Base-by-base conservation (phyloP, 768 basidiomycete species). In the Megacollybia marginata region DNA sequence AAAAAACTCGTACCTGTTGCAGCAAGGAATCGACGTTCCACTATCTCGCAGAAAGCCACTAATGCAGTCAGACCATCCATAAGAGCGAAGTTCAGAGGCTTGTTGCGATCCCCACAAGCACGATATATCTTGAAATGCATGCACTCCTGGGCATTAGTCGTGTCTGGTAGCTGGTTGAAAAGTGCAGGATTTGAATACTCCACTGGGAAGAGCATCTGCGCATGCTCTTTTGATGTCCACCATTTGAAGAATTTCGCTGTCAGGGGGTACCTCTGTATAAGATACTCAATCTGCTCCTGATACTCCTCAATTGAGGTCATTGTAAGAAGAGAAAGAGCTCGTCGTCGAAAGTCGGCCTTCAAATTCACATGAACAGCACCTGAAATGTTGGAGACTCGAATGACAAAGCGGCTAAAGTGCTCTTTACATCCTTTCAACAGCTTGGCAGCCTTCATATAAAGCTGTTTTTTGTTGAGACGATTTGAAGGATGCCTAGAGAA, bases 131-230 rank as follows among this genome's bases (percentile, higher is more conserved):
- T 67, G 56, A 56, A 65, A 48, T 71, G 62, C 59, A 69, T 63
- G 0, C 65, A 49, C 48, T 71, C 69, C 42, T 67, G 64, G 1
- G 68, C 62, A 56, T 71, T 71, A 5, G 62, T 69, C 1, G 61
- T 66, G 1, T 54, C 44, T 0, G 66, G 68, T 1, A 71, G 53
- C 1, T 59, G 61, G 7, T 67, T 57, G 66, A 66, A 70, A 15
- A 67, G 23, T 0, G 53, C 49, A 2, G 47, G 46, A 33, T 63
- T 56, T 65, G 69, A 69, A 1, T n/a, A 42, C 0, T 60, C 51
- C n/a, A 62, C 50, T 1, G 67, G 58, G 44, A 57, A 54, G 61
- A 71, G 48, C 63, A 68, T 68, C 5, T 48, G 33, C 1, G 69
- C 65, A 54, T 62, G 60, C 1, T 49, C 38, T 7, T n/a, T n/a